Percentiles rank a stretch among this genome's conserved stretches.
Evolutionary conservation across 2,329 filamentous ascomycete genomes (phyloP).

Genomic region (Colletotrichum lini): DNA sequence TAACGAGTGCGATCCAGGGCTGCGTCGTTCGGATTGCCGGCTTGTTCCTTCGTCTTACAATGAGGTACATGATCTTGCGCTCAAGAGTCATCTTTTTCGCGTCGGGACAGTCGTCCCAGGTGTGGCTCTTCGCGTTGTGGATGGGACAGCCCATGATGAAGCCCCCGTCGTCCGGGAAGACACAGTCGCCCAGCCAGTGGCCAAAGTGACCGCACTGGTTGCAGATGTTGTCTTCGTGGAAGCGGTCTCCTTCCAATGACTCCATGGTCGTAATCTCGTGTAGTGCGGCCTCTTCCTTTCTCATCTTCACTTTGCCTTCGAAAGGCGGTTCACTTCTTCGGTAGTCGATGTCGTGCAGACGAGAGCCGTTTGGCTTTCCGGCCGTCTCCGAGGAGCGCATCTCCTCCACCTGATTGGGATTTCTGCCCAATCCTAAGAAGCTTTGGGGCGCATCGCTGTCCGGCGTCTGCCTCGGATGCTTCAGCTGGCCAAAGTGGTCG

Average conservation of each 20-base stretch:
- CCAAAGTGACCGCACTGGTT: constrained; percentile 1
- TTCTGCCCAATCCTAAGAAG: background rate
- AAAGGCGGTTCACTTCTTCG: constrained; percentile 3
- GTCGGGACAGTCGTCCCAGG: constrained; percentile 4
- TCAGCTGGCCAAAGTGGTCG: background rate
- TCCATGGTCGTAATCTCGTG: background rate
- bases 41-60: constrained; percentile 7
- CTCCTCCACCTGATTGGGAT: background rate
- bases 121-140: constrained; percentile 13
- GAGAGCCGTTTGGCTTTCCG: background rate
- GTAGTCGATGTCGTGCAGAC: background rate
- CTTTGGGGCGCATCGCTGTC: too few species aligned
- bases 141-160: constrained; percentile 7
- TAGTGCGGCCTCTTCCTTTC: background rate
- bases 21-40: constrained; percentile 5
- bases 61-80: background rate
- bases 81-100: background rate
- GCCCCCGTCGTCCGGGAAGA: constrained; percentile 15
- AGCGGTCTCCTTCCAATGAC: background rate
- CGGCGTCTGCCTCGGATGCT: background rate
- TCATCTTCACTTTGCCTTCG: constrained; percentile 3
- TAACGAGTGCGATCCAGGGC: constrained; percentile 10
- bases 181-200: constrained; percentile 14
- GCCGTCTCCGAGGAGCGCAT: background rate
- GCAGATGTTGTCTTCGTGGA: background rate